Evolutionary conservation across 148 eudicot genomes (phyloP), one percentile per base, ranked within the genome.

Genomic region (Vaccinium myrtillus): DNA sequence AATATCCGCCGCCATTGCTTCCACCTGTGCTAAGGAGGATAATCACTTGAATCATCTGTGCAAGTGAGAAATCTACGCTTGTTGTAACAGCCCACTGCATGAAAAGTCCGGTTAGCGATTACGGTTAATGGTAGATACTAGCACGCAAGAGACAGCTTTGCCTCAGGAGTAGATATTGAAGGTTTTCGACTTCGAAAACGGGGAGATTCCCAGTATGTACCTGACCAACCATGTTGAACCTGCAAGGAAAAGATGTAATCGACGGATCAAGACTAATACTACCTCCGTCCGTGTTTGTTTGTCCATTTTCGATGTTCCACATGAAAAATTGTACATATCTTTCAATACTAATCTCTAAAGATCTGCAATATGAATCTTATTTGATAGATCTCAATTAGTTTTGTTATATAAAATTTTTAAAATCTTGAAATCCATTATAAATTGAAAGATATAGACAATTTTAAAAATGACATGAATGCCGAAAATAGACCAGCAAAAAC

Each of bases 11-110:
- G 21, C 98, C 99, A 84, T 94, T 93, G 85, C 92, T 94, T 55
- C 98, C 98, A 75, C 98, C 99, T 18, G 96, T 94, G 83, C 95
- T 91, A 7, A 97, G 98, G 76, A 97, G 95, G 81, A 97, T 88
- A 83, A 97, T 97, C 87, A 97, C 99, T 87, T 90, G 90, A 82
- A 95, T 90, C 82, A 97, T 70, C 92, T 94, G 93, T 43, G 99
- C 99, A 51, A 97, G 91, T 43, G 98, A 97, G 89, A 82, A 97
- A 88, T 94, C 94, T 65, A 97, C 91, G 84, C 98, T 97, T 39
- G 99, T 91, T 25, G 99, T 95, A 15, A 94, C 92, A 53, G 99
- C 99, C 99, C 99, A 97, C 99, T 97, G 99, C 90, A 88, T 75
- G 88, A 73, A 49, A 59, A 84, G 70, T 77, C 48, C 58, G 18